phyloP scores from a whole-genome alignment of 306 rosid species.

The Gillenia trifoliata region DNA sequence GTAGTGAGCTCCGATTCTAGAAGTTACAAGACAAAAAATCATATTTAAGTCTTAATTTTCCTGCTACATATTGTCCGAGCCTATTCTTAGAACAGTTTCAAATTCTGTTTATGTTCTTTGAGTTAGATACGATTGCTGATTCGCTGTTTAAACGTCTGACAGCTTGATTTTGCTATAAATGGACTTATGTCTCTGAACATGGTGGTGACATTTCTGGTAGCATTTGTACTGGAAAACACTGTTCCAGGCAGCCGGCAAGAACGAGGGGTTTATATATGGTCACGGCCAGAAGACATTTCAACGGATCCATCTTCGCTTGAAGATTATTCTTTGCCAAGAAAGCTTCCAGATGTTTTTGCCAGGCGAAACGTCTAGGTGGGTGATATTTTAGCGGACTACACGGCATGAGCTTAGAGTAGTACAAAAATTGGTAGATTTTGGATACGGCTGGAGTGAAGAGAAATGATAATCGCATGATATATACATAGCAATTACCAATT shows the following conservation, averaged over 20 bases:
- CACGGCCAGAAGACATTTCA: slow-evolving; percentile 46
- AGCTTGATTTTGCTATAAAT: slow-evolving; percentile 87
- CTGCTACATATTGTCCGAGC: neutral
- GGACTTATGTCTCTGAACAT: slow-evolving; percentile 85
- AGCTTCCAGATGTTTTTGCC: slow-evolving; percentile 38
- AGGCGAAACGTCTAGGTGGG: slow-evolving; percentile 47
- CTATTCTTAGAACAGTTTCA: neutral
- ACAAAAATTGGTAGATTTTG: neutral
- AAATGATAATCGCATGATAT: neutral
- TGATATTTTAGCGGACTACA: slow-evolving; percentile 14
- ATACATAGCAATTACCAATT: too few relatives aligned
- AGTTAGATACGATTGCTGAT: slow-evolving; percentile 24
- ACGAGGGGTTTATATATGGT: slow-evolving; percentile 81
- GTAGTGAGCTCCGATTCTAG: neutral
- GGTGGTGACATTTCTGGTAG: slow-evolving; percentile 82
- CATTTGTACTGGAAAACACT: slow-evolving; percentile 76
- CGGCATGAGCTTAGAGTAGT: too few relatives aligned
- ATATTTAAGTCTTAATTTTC: neutral
- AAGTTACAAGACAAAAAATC: neutral
- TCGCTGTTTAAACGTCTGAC: slow-evolving; percentile 18
- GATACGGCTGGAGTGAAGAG: neutral
- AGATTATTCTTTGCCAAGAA: slow-evolving; percentile 67
- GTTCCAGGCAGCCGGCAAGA: slow-evolving; percentile 80
- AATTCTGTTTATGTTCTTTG: neutral
- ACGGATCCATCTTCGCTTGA: slow-evolving; percentile 52